Evolutionary conservation across 768 basidiomycete genomes (phyloP), one percentile per base, ranked within the genome.

Genomic region (Rhizopogon sp.): DNA sequence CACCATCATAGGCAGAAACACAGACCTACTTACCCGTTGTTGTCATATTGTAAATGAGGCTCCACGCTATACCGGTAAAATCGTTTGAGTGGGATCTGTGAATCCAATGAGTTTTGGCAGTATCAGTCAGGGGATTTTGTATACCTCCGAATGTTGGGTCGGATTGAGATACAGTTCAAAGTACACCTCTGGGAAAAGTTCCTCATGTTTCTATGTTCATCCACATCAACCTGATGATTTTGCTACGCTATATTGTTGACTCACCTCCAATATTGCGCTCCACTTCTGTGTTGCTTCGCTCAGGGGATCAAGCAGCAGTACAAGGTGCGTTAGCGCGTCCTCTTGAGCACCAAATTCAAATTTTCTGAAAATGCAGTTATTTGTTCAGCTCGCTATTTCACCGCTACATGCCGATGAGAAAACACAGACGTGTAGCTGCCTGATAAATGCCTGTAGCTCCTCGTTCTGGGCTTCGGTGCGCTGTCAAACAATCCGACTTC

Each of bases 231-330:
- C 22, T 3, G 53, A 16, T 7, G 8, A 28, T 39, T 28, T 22
- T 14, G 40, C 11, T 53, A 58, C 28, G 14, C 5, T 5, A 4
- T 11, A 20, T 13, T n/a, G 3, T n/a, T 10, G 20, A 49, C 76
- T 56, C 56, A 93, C 93, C 70, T 86, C 76, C 25, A 96, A 68
- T 40, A 98, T 64, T 54, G 86, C 81, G 1, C 90, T 82, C 88
- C 93, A 97, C 60, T 85, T 86, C 66, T 98, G 94, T 2, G 88
- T 90, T 5, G 77, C 71, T 64, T 92, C 89, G 47, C 88, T 92
- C 29, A 97, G 66, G 0, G 96, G 95, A 66, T 98, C 92, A 7
- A 98, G 56, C 6, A 98, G 67, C 9, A 88, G 79, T 2, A 80
- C 83, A 40, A 97, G 70, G 50, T 85, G 84, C 61, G 84, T 82